Conservation (phyloP, 306 rosid species). For the Cucurbita moschata region DNA sequence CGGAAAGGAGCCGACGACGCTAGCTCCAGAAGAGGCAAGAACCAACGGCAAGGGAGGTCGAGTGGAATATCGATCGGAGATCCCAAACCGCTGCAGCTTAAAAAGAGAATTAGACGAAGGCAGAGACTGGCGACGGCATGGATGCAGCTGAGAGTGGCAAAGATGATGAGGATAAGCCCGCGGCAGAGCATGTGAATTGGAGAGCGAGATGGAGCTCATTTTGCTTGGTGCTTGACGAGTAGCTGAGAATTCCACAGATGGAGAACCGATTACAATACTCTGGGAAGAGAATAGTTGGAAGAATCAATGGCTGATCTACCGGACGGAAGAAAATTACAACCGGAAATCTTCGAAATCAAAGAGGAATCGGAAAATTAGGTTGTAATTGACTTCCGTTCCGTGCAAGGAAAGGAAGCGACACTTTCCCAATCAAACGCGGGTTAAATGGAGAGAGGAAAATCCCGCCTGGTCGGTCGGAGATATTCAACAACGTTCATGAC, state of each 20-base stretch:
- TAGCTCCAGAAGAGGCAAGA: constrained; percentile 15
- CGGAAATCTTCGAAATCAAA: neutral
- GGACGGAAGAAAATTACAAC: constrained; percentile 3
- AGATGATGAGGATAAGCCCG: constrained; percentile 6
- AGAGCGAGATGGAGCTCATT: constrained; percentile 34
- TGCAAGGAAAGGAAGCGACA: neutral
- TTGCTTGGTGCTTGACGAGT: neutral
- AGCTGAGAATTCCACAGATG: neutral
- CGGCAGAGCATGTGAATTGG: constrained; percentile 10
- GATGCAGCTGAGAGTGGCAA: neutral
- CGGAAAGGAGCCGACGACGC: constrained; percentile 29
- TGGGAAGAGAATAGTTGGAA: neutral
- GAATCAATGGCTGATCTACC: neutral
- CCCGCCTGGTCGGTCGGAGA: neutral
- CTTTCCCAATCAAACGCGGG: neutral
- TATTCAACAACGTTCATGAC: neutral
- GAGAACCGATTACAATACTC: neutral
- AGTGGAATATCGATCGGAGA: constrained; percentile 7
- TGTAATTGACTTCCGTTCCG: constrained; percentile 1
- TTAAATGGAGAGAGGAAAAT: neutral
- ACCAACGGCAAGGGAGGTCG: neutral
- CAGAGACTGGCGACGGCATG: neutral
- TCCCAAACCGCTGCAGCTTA: constrained; percentile 13
- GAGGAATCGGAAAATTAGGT: constrained; percentile 2
- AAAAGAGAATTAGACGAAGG: neutral